Base-by-base conservation (phyloP, 129 eudicot species). In the Flaveria ramosissima region DNA sequence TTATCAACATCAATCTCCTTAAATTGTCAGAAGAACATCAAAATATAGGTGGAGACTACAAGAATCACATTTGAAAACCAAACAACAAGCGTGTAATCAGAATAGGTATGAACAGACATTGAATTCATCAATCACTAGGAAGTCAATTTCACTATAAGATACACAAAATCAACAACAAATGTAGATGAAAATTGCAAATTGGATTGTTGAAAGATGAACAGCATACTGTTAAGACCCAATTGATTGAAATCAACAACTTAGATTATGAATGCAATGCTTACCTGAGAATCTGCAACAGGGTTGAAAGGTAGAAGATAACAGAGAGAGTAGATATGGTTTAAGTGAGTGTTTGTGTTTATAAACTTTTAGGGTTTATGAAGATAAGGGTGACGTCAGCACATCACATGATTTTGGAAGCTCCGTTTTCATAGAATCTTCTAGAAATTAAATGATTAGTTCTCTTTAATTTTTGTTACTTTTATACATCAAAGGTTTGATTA, bases 301-400 rank as follows among this genome's bases (percentile, higher is more conserved):
- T 47, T 9, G 19, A 7, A 65, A 9, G 15, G 41, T 13, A 20
- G 80, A 66, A 24, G 76, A 78, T 43, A 78, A 45, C 14, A 43
- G 64, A 27, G 8, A 3, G 23, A 71, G 82, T 78, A 48, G 77
- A 71, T 78, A 43, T 32, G 72, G 48, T 76, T 76, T 65, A 12
- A 76, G 32, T 27, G 79, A 62, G 50, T 47, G 15, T 67, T 67
- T 2, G 75, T 39, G 81, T 71, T 79, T 61, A 79, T 63, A 71
- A 71, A 50, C 62, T 65, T 68, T 68, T 81, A 75, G 84, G 81
- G 84, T 81, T 81, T 81, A 81, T 26, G 80, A 61, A 75, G 84
- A 80, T 81, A 81, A 81, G 84, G 72, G 52, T 66, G 55, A 62
- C 70, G 60, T 64, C 75, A 71, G 45, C 43, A 42, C 43, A 39